Percentiles rank a stretch among this genome's conserved stretches.
These are phyloP conservation scores for Lindgomyces ingoldianus DNA, from an alignment of 495 filamentous ascomycete genomes.

Conservation along the genomic window DNA sequence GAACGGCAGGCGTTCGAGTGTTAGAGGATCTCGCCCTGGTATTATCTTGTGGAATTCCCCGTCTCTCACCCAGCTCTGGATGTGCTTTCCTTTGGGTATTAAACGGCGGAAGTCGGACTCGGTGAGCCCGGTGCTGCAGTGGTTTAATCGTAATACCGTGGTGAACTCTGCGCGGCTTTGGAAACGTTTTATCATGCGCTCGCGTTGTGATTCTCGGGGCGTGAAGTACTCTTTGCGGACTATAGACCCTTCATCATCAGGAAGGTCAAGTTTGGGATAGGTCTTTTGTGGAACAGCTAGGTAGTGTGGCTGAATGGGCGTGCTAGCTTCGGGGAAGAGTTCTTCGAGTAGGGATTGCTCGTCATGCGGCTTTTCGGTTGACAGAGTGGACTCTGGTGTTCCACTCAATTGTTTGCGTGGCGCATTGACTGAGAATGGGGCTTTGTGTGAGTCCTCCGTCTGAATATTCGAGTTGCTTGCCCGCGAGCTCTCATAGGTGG, in stretches of 20 bases:
- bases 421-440: too few species aligned
- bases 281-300: neutral
- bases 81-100: constrained; percentile 59
- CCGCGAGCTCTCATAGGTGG: too few species aligned
- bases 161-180: constrained; percentile 24
- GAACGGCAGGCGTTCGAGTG: constrained; percentile 54
- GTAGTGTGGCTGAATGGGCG: constrained; percentile 9
- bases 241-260: neutral
- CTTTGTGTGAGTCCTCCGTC: too few species aligned
- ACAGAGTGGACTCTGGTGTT: neutral
- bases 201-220: constrained; percentile 1
- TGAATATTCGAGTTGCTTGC: too few species aligned
- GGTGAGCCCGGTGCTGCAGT: constrained; percentile 55
- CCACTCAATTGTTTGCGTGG: neutral
- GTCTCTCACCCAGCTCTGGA: constrained; percentile 60
- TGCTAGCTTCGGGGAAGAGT: constrained; percentile 56
- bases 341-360: constrained; percentile 56
- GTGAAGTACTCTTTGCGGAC: neutral
- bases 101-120: constrained; percentile 67
- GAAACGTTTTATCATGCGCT: constrained; percentile 23
- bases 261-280: constrained; percentile 32
- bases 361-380: neutral
- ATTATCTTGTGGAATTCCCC: constrained; percentile 54
- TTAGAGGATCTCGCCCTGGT: constrained; percentile 55
- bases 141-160: constrained; percentile 53